Base-by-base conservation (phyloP, 129 eudicot genomes). In the Artemisia tridentata region DNA sequence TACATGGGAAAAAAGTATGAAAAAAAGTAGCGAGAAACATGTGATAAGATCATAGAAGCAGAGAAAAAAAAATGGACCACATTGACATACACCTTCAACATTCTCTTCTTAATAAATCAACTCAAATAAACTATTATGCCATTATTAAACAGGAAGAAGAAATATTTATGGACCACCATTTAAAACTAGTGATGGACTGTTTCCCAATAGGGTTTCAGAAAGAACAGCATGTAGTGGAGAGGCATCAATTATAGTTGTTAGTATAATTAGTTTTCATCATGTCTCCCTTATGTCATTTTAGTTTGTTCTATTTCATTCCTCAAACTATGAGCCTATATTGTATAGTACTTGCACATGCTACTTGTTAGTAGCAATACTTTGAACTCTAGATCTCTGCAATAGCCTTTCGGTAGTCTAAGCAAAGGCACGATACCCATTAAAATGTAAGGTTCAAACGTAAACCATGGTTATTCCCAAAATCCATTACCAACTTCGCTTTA, bases 1-100 rank as follows among this genome's bases (percentile, higher is more conserved):
- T 52, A 84, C 65, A 62, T 29, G 67, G 76, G 60, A n/a, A 47
- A 51, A 55, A 67, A 55, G 77, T 20, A 74, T 70, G 27, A 79
- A n/a, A 15, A 59, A 67, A 29, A 29, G 34, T 29, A 71, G 48
- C 73, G 47, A 79, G 73, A 51, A 20, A 45, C 69, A 52, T 66
- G 45, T 57, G 31, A 64, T 72, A 67, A 11, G 5, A 69, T 20
- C 56, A 61, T 29, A 58, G 14, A 41, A 52, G 75, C 25, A 48
- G 19, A 46, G 55, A 15, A 43, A 53, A 23, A 74, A 65, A 55
- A 46, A 27, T 29, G 34, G 34, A 43, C 20, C 43, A 62, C 50
- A 14, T 50, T 50, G 16, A 27, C 46, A 71, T 13, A 58, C 58
- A 71, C 54, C 57, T 23, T 11, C 68, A 72, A 60, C 55, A 23